Evolutionary conservation across 345 rosid species (phyloP).

Genomic region (Pelargonium nanum): DNA sequence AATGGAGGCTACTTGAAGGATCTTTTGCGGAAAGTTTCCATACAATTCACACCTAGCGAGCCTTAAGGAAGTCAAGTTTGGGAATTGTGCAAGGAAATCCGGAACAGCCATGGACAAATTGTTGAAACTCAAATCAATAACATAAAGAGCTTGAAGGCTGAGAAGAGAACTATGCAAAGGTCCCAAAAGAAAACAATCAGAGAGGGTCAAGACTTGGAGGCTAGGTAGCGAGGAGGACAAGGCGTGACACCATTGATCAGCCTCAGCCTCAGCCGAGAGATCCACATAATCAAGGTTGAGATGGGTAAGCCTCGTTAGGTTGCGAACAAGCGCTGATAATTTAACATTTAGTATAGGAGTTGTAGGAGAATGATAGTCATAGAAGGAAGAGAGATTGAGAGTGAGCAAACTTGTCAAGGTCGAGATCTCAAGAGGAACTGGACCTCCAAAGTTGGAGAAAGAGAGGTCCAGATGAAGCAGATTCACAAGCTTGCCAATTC

Average conservation of each 20-base stretch:
- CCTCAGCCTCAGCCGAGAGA: neutral
- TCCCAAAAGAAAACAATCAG: constrained; percentile 9
- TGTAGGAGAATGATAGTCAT: no score
- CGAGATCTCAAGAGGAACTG: constrained; percentile 26
- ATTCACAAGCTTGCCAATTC: constrained; percentile 20
- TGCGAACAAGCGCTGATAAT: constrained; percentile 13
- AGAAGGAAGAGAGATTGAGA: constrained; percentile 31
- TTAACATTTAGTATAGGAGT: constrained; percentile 21
- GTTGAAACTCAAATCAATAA: neutral
- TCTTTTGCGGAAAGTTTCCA: constrained; percentile 15
- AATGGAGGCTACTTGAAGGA: constrained; percentile 14
- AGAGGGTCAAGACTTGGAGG: neutral
- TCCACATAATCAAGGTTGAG: constrained; percentile 23
- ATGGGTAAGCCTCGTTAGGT: constrained; percentile 15
- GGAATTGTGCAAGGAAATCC: constrained; percentile 17
- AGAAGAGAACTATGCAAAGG: constrained; percentile 19
- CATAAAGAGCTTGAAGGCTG: constrained; percentile 6
- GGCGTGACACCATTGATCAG: neutral
- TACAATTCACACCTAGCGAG: neutral
- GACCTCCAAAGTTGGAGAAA: constrained; percentile 21
- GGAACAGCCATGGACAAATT: constrained; percentile 17
- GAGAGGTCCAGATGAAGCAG: constrained; percentile 27
- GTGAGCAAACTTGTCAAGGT: constrained; percentile 22
- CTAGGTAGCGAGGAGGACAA: neutral
- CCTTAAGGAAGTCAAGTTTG: constrained; percentile 12